Evolutionary conservation across 2,329 filamentous ascomycete species (phyloP).

Genomic region (Neofusicoccum umdonicola): DNA sequence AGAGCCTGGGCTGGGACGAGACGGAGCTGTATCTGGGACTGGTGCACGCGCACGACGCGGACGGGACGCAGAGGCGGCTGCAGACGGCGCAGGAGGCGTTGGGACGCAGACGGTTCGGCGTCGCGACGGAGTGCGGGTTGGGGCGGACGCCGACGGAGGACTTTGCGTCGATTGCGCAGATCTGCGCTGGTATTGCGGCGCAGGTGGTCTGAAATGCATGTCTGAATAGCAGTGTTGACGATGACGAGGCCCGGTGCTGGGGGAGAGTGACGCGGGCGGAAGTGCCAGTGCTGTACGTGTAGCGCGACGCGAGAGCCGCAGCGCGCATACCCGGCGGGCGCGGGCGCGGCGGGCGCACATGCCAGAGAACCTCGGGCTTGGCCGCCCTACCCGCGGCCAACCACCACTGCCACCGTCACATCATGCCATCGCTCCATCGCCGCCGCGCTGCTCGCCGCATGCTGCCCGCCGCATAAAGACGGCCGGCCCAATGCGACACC

Average conservation of each 20-base stretch:
- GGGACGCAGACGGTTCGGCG: conserved; percentile 1
- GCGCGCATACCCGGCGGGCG: not conserved
- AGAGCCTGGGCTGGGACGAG: not conserved
- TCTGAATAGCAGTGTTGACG: no score
- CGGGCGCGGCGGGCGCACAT: not conserved
- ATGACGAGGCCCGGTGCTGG: no score
- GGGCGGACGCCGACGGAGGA: conserved; percentile 34
- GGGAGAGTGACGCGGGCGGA: no score
- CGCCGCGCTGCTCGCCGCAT: not conserved
- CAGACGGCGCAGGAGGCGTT: not conserved
- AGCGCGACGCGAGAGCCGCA: not conserved
- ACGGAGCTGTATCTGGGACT: conserved; percentile 12
- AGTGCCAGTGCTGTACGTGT: no score
- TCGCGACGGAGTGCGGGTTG: conserved; percentile 27
- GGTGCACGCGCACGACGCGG: conserved; percentile 4
- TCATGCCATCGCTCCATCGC: conserved; percentile 5
- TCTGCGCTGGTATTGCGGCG: not conserved
- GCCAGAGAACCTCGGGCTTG: conserved; percentile 10
- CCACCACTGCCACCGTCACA: not conserved
- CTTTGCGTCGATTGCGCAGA: conserved; percentile 25
- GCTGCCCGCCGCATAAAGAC: not conserved
- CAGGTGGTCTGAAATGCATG: no score
- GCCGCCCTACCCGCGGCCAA: not conserved
- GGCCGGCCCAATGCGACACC: not conserved
- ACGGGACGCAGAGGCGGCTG: not conserved